Conservation (phyloP, 805 yeast species). For the Metschnikowia koreensis region DNA sequence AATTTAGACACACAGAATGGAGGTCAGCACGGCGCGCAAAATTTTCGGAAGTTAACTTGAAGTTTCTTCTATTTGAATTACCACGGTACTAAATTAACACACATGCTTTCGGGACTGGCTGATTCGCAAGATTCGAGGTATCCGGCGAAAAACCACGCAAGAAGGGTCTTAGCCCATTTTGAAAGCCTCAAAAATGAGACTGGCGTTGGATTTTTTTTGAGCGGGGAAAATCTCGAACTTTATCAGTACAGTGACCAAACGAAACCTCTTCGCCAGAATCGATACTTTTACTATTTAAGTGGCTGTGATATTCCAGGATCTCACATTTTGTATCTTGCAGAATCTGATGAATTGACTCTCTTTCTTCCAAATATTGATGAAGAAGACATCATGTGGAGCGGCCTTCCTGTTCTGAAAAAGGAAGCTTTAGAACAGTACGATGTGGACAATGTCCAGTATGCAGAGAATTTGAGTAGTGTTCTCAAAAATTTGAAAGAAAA, state of each 20-base stretch:
- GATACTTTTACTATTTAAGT: constrained; percentile 83
- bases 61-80: background rate
- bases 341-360: constrained; percentile 56
- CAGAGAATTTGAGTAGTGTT: constrained; percentile 43
- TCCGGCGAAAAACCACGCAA: constrained; percentile 81
- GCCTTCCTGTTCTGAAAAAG: constrained; percentile 68
- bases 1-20: too few species aligned
- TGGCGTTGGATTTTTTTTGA: constrained; percentile 49
- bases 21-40: background rate
- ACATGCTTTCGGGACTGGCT: background rate
- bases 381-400: constrained; percentile 97
- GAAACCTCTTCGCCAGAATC: constrained; percentile 78
- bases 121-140: constrained; percentile 45
- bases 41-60: background rate
- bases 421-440: constrained; percentile 68
- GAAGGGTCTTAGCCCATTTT: constrained; percentile 46
- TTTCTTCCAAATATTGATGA: constrained; percentile 81
- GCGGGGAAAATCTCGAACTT: constrained; percentile 57
- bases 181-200: constrained; percentile 21
- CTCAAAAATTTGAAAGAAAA: constrained; percentile 28
- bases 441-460: constrained; percentile 77
- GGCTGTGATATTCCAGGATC: constrained; percentile 84
- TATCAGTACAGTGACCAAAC: constrained; percentile 79
- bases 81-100: too few species aligned
- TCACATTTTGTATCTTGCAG: constrained; percentile 58